These are phyloP conservation scores for Nicotiana tomentosiformis DNA, from an alignment of 257 asterid species.

Conservation along the genomic window DNA sequence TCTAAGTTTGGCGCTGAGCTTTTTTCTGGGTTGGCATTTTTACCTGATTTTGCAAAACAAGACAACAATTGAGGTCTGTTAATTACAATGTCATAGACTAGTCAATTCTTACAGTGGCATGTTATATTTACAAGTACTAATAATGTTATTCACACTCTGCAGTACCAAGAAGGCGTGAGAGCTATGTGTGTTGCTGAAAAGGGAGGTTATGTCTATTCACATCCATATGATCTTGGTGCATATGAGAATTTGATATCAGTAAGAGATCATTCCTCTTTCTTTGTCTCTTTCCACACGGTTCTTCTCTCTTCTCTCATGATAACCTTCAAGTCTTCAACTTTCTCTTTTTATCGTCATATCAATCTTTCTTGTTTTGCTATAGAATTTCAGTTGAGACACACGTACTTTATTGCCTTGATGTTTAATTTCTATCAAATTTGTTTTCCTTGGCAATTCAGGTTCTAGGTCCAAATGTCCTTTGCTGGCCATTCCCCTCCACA, in stretches of 20 bases:
- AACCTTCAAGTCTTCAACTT: background rate
- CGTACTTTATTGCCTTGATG: background rate
- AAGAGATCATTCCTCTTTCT: conserved; percentile 22
- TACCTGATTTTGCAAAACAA: conserved; percentile 68
- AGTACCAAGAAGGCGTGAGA: conserved; percentile 93
- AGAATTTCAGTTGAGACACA: background rate
- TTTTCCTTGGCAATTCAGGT: conserved; percentile 39
- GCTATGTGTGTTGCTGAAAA: conserved; percentile 78
- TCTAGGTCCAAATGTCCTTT: conserved; percentile 68
- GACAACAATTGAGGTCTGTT: conserved; percentile 80
- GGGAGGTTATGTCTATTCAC: conserved; percentile 76
- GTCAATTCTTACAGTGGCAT: background rate
- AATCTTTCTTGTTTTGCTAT: background rate
- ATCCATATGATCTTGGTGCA: conserved; percentile 75
- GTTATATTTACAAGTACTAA: conserved; percentile 2
- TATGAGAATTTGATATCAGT: conserved; percentile 64
- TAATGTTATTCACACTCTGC: conserved; percentile 15
- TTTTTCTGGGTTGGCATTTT: conserved; percentile 70
- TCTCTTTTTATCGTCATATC: background rate
- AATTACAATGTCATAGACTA: background rate
- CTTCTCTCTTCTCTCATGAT: background rate
- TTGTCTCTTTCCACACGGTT: background rate
- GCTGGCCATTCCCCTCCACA: conserved; percentile 70
- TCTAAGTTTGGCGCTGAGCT: conserved; percentile 55
- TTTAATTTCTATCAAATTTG: background rate